phyloP scores from a whole-genome alignment of 192 early-diverging fungal genomes.

The Backusella australiensis region DNA sequence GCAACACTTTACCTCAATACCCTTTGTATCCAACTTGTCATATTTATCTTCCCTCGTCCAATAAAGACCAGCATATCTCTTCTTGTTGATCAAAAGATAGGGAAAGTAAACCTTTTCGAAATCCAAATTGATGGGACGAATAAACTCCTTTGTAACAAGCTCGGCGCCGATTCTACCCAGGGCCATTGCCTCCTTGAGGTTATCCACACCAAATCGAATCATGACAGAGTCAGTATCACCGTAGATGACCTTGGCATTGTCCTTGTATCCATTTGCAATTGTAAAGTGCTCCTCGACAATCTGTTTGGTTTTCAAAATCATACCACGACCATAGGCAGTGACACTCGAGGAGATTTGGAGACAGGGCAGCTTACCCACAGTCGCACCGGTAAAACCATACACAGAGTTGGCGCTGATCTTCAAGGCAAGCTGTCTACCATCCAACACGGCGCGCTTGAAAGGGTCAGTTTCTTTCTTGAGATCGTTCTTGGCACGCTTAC shows the following conservation, averaged over 20 bases:
- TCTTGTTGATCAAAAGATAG: constrained; percentile 97
- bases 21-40: constrained; percentile 97
- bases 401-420: constrained; percentile 95
- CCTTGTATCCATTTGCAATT: constrained; percentile 82
- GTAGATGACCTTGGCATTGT: constrained; percentile 92
- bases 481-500: constrained; percentile 91
- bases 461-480: constrained; percentile 97
- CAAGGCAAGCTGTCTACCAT: constrained; percentile 94
- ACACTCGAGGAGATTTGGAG: constrained; percentile 92
- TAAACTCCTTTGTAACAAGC: constrained; percentile 82
- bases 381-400: constrained; percentile 96
- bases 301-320: constrained; percentile 90
- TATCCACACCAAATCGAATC: constrained; percentile 92
- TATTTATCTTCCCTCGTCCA: constrained; percentile 93
- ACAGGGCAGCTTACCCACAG: constrained; percentile 88
- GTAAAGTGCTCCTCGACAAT: constrained; percentile 83
- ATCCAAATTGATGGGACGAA: constrained; percentile 95
- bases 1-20: constrained; percentile 72
- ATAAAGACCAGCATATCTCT: constrained; percentile 96
- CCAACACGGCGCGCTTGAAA: constrained; percentile 90
- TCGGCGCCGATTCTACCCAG: constrained; percentile 84
- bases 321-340: constrained; percentile 92
- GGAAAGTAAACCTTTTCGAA: constrained; percentile 99
- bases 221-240: constrained; percentile 99
- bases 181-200: constrained; percentile 82